Evolutionary conservation across 768 basidiomycete genomes (phyloP), one percentile per base, ranked within the genome.

Genomic region (Podaxis mareebaensis): DNA sequence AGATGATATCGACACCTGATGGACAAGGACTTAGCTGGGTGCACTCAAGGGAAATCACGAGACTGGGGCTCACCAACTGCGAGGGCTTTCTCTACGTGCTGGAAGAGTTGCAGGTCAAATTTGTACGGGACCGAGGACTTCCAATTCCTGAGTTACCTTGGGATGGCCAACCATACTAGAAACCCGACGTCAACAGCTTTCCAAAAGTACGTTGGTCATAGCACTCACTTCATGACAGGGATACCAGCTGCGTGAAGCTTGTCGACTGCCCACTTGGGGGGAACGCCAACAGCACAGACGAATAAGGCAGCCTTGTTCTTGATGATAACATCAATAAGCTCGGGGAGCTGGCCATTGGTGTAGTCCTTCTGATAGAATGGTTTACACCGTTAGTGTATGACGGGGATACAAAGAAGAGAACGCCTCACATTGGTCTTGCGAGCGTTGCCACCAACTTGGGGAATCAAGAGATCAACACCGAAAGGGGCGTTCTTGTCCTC

Each of bases 1-100:
- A 93, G 53, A 96, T 93, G 64, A 95, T 85, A 68, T 96, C 93
- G 15, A 94, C 92, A n/a, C 93, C 92, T 82, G 67, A 22, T 10
- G 10, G 33, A 26, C 5, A 44, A 17, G 48, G 52, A 30, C 63
- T 44, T 52, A 63, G n/a, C 33, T 57, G 10, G 20, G 6, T 51
- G 33, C 53, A 20, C 38, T 51, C 5, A 57, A 49, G 24, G 48
- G 33, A 49, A 42, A 51, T 15, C 48, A 24, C 28, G 44, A 28
- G 26, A 17, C 36, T 53, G 8, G 40, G 33, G 8, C 26, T 60
- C 49, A 83, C 88, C 90, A 74, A 87, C 88, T 8, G 86, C 90
- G 7, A 95, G 81, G 4, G 89, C 91, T 75, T 90, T 91, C 5
- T 77, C 72, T 51, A 91, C 89, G 67, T 93, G 91, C 89, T 90